Evolutionary conservation across 2,329 filamentous ascomycete genomes (phyloP), one percentile per base, ranked within the genome.

Genomic region (Phyllosticta citriasiana): DNA sequence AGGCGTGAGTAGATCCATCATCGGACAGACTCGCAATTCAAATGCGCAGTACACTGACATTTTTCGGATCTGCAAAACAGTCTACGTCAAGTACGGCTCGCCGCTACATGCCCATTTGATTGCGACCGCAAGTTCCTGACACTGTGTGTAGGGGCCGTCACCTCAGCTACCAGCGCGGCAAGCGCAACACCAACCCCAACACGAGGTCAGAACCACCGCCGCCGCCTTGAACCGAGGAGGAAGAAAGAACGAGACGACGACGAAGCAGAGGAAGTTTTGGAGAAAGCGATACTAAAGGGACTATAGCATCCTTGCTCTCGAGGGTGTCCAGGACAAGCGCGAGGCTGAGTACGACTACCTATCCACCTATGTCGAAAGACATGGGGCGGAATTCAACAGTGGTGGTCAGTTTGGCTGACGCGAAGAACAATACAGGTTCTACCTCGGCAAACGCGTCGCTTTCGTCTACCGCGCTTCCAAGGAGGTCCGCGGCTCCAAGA

Each of bases 391-490:
- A 22, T 22, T 22, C 19, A 22, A 1, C 19, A 22, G 14, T 12
- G 33, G 27, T 24, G 16, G 52, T 40, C 54, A 57, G 57, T 51
- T 33, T 55, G n/a, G 24, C 24, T 5, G 25, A n/a, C 25, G 4
- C 8, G 35, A 12, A 3, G 3, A n/a, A 63, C 27, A n/a, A 63
- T 4, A 6, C 66, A 80, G 78, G 82, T 97, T 97, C 89, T 99
- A 99, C 84, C 84, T 91, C 70, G 94, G 94, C 82, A 99, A 99
- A 89, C 92, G 92, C 83, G 87, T 97, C 78, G 94, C 94, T 78
- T 99, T 91, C 80, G 91, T 99, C 80, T 99, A 97, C 86, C 91
- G 92, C 77, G 93, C 88, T 72, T 87, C 90, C 81, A 92, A 87
- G 82, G 91, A 96, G 84, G 85, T 96, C 76, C 89, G 93, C 74